Evolutionary conservation across 2,329 filamentous ascomycete species (phyloP), one percentile per base, ranked within the genome.

Genomic region (Phialophora tarda): DNA sequence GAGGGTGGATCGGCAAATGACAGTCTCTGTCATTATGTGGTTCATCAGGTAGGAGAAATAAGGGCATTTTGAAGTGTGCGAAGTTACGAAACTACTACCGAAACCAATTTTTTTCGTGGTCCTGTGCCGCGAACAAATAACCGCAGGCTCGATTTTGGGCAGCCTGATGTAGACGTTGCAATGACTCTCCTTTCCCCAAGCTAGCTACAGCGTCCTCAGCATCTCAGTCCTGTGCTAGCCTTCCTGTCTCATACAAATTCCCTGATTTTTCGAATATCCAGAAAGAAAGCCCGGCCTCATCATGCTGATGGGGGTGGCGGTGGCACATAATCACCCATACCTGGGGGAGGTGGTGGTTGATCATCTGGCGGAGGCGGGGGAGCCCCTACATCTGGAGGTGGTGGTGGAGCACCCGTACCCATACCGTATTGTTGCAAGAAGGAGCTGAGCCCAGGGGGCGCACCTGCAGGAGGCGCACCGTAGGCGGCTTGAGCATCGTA

Each of bases 341-440:
- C 62, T 38, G 69, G 69, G 4, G 69, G 67, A 23, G 69, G 69
- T 23, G 68, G 68, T 17, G 69, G 69, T 57, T 70, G 63, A 17
- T 48, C 62, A 41, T 67, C 70, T 21, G 75, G 79, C 10, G 79
- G 78, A n/a, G 79, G 75, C 57, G 77, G 80, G 54, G 80, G 78
- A 53, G 71, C 75, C 68, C 75, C 75, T 71, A 78, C 72, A 34
- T 79, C 77, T 4, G 84, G 83, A 68, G 79, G 77, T 69, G 84
- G 82, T 14, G 86, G 88, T 44, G 88, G 87, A 64, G 88, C 84
- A 69, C 87, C 60, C 4, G 48, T 28, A 50, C 21, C 41, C 12
- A 44, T 44, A 2, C 66, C 60, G 50, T 89, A 88, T 77, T 90
- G 71, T 54, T 73, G 87, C 73, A 90, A 88, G 65, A 91, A 81